Percentiles rank a stretch among this genome's conserved stretches.
Conservation (phyloP, 2,329 filamentous ascomycete species). For the Thelonectria blattea region DNA sequence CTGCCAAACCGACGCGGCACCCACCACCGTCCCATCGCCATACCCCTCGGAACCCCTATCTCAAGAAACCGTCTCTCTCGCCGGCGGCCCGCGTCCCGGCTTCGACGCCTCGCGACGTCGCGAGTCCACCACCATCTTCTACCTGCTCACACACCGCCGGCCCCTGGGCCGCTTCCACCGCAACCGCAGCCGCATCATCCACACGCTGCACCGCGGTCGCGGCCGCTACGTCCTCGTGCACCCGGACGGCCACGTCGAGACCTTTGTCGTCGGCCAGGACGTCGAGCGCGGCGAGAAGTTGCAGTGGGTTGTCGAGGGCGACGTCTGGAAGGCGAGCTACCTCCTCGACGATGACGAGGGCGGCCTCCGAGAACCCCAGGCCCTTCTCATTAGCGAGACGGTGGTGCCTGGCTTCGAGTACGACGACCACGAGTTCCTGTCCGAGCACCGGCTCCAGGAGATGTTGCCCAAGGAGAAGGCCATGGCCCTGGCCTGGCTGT, state of each 20-base stretch:
- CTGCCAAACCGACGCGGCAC: slow-evolving; percentile 63
- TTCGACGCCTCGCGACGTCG: slow-evolving; percentile 52
- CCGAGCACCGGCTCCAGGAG: slow-evolving; percentile 53
- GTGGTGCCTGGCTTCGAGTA: slow-evolving; percentile 73
- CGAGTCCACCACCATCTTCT: slow-evolving; percentile 68
- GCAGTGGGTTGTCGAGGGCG: slow-evolving; percentile 74
- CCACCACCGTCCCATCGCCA: slow-evolving; percentile 57
- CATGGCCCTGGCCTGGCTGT: slow-evolving; percentile 54
- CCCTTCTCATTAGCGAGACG: slow-evolving; percentile 70
- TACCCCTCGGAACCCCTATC: slow-evolving; percentile 45
- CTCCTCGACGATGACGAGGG: slow-evolving; percentile 47
- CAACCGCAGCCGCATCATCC: slow-evolving; percentile 66
- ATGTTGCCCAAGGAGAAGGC: slow-evolving; percentile 59
- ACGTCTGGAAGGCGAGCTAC: slow-evolving; percentile 70
- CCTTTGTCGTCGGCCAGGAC: slow-evolving; percentile 66
- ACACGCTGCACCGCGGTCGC: slow-evolving; percentile 68
- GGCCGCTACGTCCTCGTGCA: slow-evolving; percentile 71
- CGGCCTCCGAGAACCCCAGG: slow-evolving; percentile 46
- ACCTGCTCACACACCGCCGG: slow-evolving; percentile 62
- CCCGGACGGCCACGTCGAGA: slow-evolving; percentile 63
- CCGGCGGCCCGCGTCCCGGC: slow-evolving; percentile 41
- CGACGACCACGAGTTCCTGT: slow-evolving; percentile 71
- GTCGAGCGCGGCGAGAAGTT: slow-evolving; percentile 63
- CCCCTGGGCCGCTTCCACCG: slow-evolving; percentile 68
- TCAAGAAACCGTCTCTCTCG: slow-evolving; percentile 43